Evolutionary conservation across 2,329 filamentous ascomycete species (phyloP).

Genomic region (Colletotrichum siamense): DNA sequence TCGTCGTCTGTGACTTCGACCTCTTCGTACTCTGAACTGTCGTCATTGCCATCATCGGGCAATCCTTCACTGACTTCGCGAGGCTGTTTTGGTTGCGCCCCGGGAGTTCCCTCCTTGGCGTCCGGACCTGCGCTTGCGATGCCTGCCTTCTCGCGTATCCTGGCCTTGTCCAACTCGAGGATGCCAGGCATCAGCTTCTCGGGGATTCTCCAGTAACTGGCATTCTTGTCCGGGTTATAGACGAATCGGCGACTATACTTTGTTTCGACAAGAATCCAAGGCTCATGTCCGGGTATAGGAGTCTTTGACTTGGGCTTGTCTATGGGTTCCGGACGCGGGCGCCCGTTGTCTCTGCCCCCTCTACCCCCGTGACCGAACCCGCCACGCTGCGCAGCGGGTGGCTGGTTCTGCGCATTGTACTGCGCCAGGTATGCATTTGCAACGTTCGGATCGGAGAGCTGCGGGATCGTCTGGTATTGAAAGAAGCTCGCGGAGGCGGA

Average conservation of each 20-base stretch:
- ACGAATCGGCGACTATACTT: slow-evolving; percentile 90
- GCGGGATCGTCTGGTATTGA: slow-evolving; percentile 45
- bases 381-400: slow-evolving; percentile 40
- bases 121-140: slow-evolving; percentile 25
- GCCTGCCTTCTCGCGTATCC: slow-evolving; percentile 63
- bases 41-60: slow-evolving; percentile 35
- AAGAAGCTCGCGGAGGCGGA: slow-evolving; percentile 43
- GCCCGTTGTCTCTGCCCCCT: slow-evolving; percentile 45
- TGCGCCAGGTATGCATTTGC: slow-evolving; percentile 68
- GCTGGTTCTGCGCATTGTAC: slow-evolving; percentile 47
- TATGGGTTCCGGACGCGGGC: slow-evolving; percentile 69
- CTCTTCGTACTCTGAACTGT: slow-evolving; percentile 79
- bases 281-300: slow-evolving; percentile 78
- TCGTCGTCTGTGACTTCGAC: slow-evolving; percentile 68
- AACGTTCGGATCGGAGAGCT: slow-evolving; percentile 59
- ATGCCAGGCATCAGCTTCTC: slow-evolving; percentile 84
- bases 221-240: slow-evolving; percentile 83
- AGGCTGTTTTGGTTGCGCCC: slow-evolving; percentile 5
- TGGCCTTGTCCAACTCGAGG: slow-evolving; percentile 73
- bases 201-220: slow-evolving; percentile 96
- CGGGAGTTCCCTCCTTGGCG: not conserved
- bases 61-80: not conserved
- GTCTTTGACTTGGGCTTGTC: slow-evolving; percentile 85
- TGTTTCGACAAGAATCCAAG: slow-evolving; percentile 93
- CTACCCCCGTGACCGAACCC: slow-evolving; percentile 54